phyloP scores from a whole-genome alignment of 202 grass and related monocot genomes.

The Sporobolus alterniflorus region DNA sequence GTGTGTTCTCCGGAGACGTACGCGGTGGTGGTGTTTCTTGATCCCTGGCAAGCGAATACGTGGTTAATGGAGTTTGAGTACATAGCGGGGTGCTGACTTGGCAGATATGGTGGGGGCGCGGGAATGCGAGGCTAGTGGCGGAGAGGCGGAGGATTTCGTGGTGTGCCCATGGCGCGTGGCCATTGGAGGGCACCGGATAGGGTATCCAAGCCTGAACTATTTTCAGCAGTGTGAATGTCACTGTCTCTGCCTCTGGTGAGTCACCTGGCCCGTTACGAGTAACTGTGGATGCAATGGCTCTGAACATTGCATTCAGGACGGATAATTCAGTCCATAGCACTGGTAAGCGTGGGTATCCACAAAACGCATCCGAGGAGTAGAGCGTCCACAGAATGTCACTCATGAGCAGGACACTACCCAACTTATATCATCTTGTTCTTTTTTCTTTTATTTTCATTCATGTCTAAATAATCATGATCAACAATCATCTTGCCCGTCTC shows the following conservation, averaged over 20 bases:
- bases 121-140: conserved; percentile 52
- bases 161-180: conserved; percentile 39
- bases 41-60: conserved; percentile 16
- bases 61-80: conserved; percentile 10
- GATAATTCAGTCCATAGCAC: too few relatives aligned
- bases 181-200: conserved; percentile 67
- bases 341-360: too few relatives aligned
- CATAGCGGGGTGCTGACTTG: conserved; percentile 48
- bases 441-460: too few relatives aligned
- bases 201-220: conserved; percentile 18
- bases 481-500: too few relatives aligned
- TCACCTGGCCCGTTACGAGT: background rate
- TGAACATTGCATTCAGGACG: too few relatives aligned
- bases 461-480: too few relatives aligned
- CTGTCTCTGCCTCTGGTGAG: background rate
- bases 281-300: background rate
- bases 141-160: conserved; percentile 32
- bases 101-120: conserved; percentile 49
- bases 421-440: too few relatives aligned
- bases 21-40: background rate
- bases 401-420: too few relatives aligned
- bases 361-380: too few relatives aligned
- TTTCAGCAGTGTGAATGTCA: background rate
- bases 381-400: too few relatives aligned
- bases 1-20: too few relatives aligned